Evolutionary conservation across 192 early-diverging fungal species (phyloP), one percentile per base, ranked within the genome.

Genomic region (Coemansia sp.): DNA sequence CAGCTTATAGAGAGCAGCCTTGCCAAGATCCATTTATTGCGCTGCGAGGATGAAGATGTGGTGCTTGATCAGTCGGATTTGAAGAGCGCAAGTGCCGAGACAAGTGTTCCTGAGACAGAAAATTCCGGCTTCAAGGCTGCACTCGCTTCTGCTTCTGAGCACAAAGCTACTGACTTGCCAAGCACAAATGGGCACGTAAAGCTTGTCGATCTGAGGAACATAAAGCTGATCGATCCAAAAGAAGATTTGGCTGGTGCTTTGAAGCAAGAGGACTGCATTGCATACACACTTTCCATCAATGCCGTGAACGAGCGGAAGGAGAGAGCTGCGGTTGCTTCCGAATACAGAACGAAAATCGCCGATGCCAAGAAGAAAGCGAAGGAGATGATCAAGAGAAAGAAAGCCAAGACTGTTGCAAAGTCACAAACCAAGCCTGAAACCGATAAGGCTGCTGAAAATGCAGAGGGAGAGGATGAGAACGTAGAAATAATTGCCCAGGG

Each of bases 191-290:
- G 35, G 15, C 56, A 63, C 2, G 53, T 72, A 28, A 43, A 64
- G 28, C 18, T 37, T 29, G 25, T 75, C 15, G 71, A 83, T 18
- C 20, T 74, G 61, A 37, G 64, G 2, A 20, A 33, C 2, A 46
- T 85, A 37, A 35, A 64, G 53, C 58, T 72, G 0, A 70, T 81
- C 29, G 66, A 81, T 39, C 70, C 73, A 6, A 61, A 58, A 29
- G 8, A 59, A 35, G 79, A 81, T 49, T 18, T 67, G 7, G 6
- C 62, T 21, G 79, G 66, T 7, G 73, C 79, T 18, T 26, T 69
- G 23, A 63, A 64, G 5, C 79, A 81, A 58, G 66, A 59, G 7
- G 79, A 81, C 30, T 63, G 49, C 33, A 81, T 81, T 25, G 61
- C 67, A 12, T 75, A 75, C 52, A 70, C 79, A 31, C 45, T 67